phyloP scores from a whole-genome alignment of 2,329 filamentous ascomycete species.

The Dothidotthia symphoricarpi region DNA sequence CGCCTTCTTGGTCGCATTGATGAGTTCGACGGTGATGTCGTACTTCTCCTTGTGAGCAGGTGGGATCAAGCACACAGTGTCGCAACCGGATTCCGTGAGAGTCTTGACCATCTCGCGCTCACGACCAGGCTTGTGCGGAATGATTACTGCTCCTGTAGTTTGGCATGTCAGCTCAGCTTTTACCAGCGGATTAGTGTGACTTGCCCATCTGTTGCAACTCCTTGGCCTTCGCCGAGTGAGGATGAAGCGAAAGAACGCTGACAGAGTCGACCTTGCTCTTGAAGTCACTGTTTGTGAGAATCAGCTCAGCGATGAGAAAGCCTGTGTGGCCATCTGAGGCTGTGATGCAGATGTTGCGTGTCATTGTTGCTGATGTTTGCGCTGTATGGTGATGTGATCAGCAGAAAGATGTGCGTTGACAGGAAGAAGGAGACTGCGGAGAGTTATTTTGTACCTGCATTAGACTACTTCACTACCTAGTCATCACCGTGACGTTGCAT shows the following conservation, averaged over 20 bases:
- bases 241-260: conserved; percentile 44
- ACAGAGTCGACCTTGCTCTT: conserved; percentile 45
- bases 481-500: too few species aligned
- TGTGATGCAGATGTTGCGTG: conserved; percentile 52
- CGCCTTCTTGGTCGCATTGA: conserved; percentile 48
- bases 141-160: conserved; percentile 37
- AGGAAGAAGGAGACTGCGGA: too few species aligned
- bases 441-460: too few species aligned
- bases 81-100: conserved; percentile 46
- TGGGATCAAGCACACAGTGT: conserved; percentile 53
- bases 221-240: conserved; percentile 41
- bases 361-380: conserved; percentile 33
- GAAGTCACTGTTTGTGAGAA: conserved; percentile 49
- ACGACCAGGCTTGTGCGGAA: conserved; percentile 46
- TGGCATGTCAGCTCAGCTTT: background rate
- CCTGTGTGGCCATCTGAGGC: conserved; percentile 53
- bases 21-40: conserved; percentile 48
- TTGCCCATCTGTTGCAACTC: conserved; percentile 45
- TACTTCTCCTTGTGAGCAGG: conserved; percentile 50
- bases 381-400: too few species aligned
- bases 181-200: too few species aligned
- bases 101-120: conserved; percentile 41
- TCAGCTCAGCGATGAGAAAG: conserved; percentile 52
- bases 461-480: too few species aligned
- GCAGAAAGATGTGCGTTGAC: too few species aligned